phyloP scores from a whole-genome alignment of 805 yeast species.

The Ogataea wickerhamii region DNA sequence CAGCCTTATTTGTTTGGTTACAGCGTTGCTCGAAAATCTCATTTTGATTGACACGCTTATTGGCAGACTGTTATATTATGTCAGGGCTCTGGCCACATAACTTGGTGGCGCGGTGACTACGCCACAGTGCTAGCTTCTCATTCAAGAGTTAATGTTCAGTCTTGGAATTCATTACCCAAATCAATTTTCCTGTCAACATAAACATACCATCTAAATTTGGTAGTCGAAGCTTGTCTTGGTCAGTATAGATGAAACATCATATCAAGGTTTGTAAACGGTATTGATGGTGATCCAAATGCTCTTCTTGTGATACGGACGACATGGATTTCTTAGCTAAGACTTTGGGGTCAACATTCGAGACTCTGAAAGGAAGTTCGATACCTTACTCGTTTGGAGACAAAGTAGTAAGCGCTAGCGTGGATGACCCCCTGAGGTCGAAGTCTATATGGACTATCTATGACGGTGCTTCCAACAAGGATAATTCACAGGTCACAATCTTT shows the following conservation, averaged over 20 bases:
- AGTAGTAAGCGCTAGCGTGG: constrained; percentile 22
- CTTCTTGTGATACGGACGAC: background rate
- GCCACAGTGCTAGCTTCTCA: too few species aligned
- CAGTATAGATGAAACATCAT: too few species aligned
- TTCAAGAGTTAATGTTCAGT: too few species aligned
- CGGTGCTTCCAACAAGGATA: constrained; percentile 54
- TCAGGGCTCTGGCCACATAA: too few species aligned
- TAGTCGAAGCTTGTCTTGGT: too few species aligned
- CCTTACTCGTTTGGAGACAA: constrained; percentile 55
- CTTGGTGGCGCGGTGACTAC: too few species aligned
- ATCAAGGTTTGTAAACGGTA: too few species aligned
- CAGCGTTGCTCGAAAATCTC: background rate
- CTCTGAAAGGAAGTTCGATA: constrained; percentile 53
- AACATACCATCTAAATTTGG: too few species aligned
- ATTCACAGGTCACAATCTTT: constrained; percentile 58
- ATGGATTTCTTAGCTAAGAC: constrained; percentile 74
- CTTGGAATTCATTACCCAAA: too few species aligned
- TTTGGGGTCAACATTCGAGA: constrained; percentile 48
- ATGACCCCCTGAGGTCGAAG: constrained; percentile 26
- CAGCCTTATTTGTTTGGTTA: background rate
- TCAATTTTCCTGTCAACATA: too few species aligned
- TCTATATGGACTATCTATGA: constrained; percentile 62
- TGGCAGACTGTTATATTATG: too few species aligned
- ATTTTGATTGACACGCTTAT: background rate
- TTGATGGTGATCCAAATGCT: too few species aligned